phyloP scores from a whole-genome alignment of 768 basidiomycete genomes.

The Tremella yokohamensis region DNA sequence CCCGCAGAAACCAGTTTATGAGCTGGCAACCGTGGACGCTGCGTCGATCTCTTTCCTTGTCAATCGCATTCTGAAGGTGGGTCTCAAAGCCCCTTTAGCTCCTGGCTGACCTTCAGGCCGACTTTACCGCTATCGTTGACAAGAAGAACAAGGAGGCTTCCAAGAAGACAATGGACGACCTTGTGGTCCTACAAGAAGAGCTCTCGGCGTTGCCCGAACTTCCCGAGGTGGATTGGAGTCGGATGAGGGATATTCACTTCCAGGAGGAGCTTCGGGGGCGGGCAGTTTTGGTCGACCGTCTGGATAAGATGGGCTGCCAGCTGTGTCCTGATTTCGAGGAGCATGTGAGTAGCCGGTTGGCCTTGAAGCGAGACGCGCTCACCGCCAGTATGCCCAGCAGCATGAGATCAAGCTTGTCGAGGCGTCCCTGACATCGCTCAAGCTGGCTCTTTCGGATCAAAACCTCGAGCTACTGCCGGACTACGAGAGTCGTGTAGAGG shows the following conservation, averaged over 20 bases:
- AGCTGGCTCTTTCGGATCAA: constrained; percentile 86
- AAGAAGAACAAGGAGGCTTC: constrained; percentile 64
- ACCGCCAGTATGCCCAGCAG: constrained; percentile 64
- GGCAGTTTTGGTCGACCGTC: constrained; percentile 55
- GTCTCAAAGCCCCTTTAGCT: not conserved
- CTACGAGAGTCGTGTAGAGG: constrained; percentile 88
- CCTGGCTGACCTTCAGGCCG: constrained; percentile 16
- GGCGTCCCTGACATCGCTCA: constrained; percentile 70
- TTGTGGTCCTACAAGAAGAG: constrained; percentile 60
- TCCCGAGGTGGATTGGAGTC: constrained; percentile 79
- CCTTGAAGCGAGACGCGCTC: not conserved
- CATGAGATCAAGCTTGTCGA: constrained; percentile 74
- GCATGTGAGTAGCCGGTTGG: constrained; percentile 65
- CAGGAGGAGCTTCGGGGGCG: constrained; percentile 72
- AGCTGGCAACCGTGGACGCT: constrained; percentile 63
- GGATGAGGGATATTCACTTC: constrained; percentile 81
- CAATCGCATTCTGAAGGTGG: constrained; percentile 66
- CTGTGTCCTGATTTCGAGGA: constrained; percentile 66
- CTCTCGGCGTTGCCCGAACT: constrained; percentile 50
- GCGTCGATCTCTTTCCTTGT: constrained; percentile 75
- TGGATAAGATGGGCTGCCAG: constrained; percentile 57
- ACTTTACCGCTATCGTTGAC: constrained; percentile 54
- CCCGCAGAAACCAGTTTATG: constrained; percentile 61
- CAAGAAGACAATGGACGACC: constrained; percentile 45
- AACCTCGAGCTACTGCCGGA: constrained; percentile 95